These are phyloP conservation scores for Saitozyma podzolica DNA, from an alignment of 768 basidiomycete genomes.

Conservation along the genomic window DNA sequence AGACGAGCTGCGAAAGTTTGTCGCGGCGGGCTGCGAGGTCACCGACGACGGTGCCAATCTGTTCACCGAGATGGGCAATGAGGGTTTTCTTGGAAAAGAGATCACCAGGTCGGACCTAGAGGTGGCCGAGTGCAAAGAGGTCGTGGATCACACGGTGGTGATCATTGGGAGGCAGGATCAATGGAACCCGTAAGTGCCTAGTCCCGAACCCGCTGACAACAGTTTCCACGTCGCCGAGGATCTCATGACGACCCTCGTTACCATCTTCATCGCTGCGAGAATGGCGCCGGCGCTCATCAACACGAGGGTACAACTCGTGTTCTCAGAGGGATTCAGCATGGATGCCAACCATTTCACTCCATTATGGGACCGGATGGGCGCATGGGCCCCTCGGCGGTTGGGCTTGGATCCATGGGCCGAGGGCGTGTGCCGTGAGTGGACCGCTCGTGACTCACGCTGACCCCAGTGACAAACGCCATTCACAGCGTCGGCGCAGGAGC, in stretches of 20 bases:
- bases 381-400: constrained; percentile 41
- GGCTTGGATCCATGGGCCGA: constrained; percentile 42
- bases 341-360: constrained; percentile 45
- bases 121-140: constrained; percentile 17
- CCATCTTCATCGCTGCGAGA: constrained; percentile 30
- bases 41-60: constrained; percentile 29
- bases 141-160: constrained; percentile 30
- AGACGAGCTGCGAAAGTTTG: constrained; percentile 13
- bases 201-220: not conserved
- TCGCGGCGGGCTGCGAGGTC: constrained; percentile 21
- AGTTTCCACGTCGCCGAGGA: constrained; percentile 50
- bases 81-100: constrained; percentile 35
- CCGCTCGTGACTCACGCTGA: constrained; percentile 3
- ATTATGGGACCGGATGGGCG: constrained; percentile 47
- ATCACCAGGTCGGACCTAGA: too few relatives aligned
- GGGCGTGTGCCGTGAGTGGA: constrained; percentile 38
- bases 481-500: constrained; percentile 49
- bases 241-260: constrained; percentile 47
- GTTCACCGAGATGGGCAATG: constrained; percentile 34
- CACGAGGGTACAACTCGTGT: constrained; percentile 40
- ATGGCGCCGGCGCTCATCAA: constrained; percentile 23
- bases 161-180: constrained; percentile 46
- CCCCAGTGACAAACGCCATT: constrained; percentile 40
- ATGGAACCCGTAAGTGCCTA: constrained; percentile 38
- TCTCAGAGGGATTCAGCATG: constrained; percentile 43